Conservation (phyloP, 75 land plant species). For the Pseudotsuga menziesii region DNA sequence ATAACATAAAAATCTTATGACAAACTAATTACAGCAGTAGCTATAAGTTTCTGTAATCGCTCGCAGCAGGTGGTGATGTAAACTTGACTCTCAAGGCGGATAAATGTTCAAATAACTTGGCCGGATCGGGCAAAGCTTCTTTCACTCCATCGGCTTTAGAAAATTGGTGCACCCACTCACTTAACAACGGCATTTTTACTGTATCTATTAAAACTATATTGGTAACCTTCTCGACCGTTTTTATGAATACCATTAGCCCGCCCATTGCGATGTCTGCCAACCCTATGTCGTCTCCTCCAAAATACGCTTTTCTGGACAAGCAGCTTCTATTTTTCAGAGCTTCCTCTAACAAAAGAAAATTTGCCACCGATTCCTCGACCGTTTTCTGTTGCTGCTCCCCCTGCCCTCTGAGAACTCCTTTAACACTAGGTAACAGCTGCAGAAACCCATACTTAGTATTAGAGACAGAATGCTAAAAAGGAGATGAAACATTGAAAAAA, state of each 20-base stretch:
- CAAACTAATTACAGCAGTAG: too few species aligned
- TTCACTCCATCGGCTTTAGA: slow-evolving; percentile 23
- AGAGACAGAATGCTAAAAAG: too few species aligned
- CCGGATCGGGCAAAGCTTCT: slow-evolving; percentile 35
- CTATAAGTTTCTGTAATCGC: too few species aligned
- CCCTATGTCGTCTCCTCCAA: slow-evolving; percentile 48
- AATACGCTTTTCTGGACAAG: slow-evolving; percentile 43
- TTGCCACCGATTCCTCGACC: slow-evolving; percentile 14
- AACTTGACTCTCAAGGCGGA: too few species aligned
- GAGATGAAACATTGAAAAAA: too few species aligned
- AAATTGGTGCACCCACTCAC: slow-evolving; percentile 31
- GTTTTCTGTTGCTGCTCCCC: not conserved
- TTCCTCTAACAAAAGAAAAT: slow-evolving; percentile 31
- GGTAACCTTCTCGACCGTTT: slow-evolving; percentile 19
- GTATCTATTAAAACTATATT: slow-evolving; percentile 24
- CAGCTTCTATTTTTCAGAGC: slow-evolving; percentile 31
- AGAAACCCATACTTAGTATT: too few species aligned
- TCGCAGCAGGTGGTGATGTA: too few species aligned
- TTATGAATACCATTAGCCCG: slow-evolving; percentile 21
- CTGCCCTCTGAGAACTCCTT: too few species aligned
- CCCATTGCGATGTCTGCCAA: slow-evolving; percentile 48
- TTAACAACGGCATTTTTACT: slow-evolving; percentile 24
- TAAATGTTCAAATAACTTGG: slow-evolving; percentile 21
- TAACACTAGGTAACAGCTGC: too few species aligned
- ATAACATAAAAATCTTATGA: too few species aligned